Conservation (phyloP, 805 yeast species). For the Priceomyces fermenticarens region DNA sequence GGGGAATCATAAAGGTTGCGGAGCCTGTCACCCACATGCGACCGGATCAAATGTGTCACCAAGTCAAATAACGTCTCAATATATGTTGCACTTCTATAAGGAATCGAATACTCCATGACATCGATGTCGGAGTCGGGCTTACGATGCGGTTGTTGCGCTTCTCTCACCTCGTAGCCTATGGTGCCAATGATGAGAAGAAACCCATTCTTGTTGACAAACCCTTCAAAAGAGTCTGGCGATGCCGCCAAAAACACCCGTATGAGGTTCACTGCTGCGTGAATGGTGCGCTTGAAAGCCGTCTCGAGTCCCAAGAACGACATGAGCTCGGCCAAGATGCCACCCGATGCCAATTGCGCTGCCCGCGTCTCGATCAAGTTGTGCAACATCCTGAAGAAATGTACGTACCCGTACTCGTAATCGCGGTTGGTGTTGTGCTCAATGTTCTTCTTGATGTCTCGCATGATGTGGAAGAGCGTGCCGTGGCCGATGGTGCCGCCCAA, state of each 20-base stretch:
- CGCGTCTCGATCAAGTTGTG: conserved; percentile 59
- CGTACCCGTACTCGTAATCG: conserved; percentile 40
- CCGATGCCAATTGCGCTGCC: conserved; percentile 58
- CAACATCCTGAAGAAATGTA: conserved; percentile 56
- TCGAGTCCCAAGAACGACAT: conserved; percentile 56
- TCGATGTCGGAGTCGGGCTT: conserved; percentile 56
- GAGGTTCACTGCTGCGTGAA: conserved; percentile 63
- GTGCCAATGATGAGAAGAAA: conserved; percentile 58
- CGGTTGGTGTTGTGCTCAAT: conserved; percentile 38
- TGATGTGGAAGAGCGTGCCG: conserved; percentile 71
- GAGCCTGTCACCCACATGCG: conserved; percentile 80
- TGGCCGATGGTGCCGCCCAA: conserved; percentile 85
- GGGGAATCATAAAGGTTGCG: conserved; percentile 86
- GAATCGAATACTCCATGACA: conserved; percentile 48
- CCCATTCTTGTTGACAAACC: conserved; percentile 67
- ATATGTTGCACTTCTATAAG: conserved; percentile 56
- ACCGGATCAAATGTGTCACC: conserved; percentile 57
- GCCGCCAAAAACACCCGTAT: conserved; percentile 45
- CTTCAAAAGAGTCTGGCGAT: conserved; percentile 50
- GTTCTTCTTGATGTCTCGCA: conserved; percentile 59
- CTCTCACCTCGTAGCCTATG: conserved; percentile 60
- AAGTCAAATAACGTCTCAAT: conserved; percentile 55
- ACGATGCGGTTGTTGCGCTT: conserved; percentile 56
- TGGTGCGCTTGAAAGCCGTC: conserved; percentile 50
- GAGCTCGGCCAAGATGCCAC: conserved; percentile 70